Evolutionary conservation across 169 alveolate genomes (phyloP).

Genomic region (Plasmodium coatneyi): DNA sequence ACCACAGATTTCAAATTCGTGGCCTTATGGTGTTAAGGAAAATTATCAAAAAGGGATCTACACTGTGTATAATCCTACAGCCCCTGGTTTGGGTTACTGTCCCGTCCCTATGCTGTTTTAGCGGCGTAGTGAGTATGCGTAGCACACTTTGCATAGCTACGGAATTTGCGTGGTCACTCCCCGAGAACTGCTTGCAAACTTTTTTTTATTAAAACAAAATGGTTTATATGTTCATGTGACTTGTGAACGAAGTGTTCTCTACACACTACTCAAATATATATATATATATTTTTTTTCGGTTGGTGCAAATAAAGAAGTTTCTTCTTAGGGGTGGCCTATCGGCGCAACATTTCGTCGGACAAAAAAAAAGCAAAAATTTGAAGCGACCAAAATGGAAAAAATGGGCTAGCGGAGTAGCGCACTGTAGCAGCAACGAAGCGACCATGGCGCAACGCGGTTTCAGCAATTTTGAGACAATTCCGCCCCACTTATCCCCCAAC

Average conservation of each 20-base stretch:
- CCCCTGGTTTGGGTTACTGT: conserved; percentile 87
- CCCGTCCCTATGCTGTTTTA: conserved; percentile 87
- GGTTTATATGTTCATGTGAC: not conserved
- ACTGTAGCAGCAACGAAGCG: not conserved
- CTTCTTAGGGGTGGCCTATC: not conserved
- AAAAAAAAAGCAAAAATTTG: not conserved
- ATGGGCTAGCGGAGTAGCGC: not conserved
- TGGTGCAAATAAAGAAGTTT: not conserved
- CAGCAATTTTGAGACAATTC: not conserved
- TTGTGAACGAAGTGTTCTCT: not conserved
- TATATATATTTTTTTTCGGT: not conserved
- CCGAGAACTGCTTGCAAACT: not conserved
- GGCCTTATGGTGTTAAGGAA: conserved; percentile 88
- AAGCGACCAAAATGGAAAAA: not conserved
- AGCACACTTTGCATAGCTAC: not conserved
- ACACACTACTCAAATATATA: not conserved
- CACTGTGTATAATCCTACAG: conserved; percentile 85
- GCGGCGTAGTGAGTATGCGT: not conserved
- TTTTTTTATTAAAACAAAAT: not conserved
- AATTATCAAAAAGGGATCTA: conserved; percentile 83
- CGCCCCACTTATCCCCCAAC: not conserved
- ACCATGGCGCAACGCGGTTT: not conserved
- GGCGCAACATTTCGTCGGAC: not conserved
- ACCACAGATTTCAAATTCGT: conserved; percentile 80
- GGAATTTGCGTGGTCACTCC: not conserved